Base-by-base conservation (phyloP, 345 rosid species). In the Acer negundo region DNA sequence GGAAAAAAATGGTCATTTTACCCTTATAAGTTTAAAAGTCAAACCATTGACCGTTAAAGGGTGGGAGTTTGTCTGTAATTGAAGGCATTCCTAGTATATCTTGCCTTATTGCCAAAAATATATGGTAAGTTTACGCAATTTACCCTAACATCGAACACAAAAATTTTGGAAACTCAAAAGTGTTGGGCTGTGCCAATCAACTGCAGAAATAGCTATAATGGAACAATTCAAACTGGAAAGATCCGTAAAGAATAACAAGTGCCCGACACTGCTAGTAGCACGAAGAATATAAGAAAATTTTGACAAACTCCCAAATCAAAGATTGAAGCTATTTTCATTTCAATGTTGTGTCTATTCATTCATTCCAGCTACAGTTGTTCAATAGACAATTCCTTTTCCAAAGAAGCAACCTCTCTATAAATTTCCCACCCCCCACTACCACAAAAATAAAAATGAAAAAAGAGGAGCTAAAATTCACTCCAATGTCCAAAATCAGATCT, bases 381-480 rank as follows among this genome's bases (percentile, higher is more conserved):
- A 31, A 65, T n/a, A 4, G 1, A 69, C 22, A 13, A 35, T 31
- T 64, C 15, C 51, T 62, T 35, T 28, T 13, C 35, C 16, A 65
- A 31, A 64, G 70, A 75, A 28, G 63, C 23, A 49, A 64, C 23
- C 62, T 63, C 62, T 35, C 49, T 31, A n/a, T 42, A 51, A 6
- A 64, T 75, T 75, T 23, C 20, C 51, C 55, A 22, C 22, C 23
- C 38, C 38, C 42, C 68, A 24, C 67, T 35, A 64, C 68, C 3
- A 20, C 8, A 44, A 24, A 24, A 22, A 73, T 12, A 40, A 15
- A 10, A 42, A 1, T 40, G 35, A 55, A 70, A 61, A 62, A 46
- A 24, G 22, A 24, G 59, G 74, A 47, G n/a, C 22, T n/a, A 51
- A 56, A 5, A 67, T 73, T 40, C 44, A 44, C 68, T 63, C 62